Percentiles rank a stretch among this genome's conserved stretches.
Conservation (phyloP, 2,329 filamentous ascomycete species). For the Beauveria brongniartii region DNA sequence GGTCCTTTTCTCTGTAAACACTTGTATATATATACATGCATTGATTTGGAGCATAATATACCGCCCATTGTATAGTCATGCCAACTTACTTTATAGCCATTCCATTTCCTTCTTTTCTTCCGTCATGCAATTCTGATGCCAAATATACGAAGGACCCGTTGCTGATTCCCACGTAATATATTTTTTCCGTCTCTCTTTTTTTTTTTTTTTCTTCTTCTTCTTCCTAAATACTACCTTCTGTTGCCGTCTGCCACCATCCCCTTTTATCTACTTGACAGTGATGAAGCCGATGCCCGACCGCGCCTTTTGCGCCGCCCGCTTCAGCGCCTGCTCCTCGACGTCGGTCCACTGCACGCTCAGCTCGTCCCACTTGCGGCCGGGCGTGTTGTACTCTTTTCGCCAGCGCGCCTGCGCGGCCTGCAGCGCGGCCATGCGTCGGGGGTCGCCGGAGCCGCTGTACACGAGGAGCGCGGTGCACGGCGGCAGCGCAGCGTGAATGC, state of each 20-base stretch:
- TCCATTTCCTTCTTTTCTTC: not conserved
- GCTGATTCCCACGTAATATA: not conserved
- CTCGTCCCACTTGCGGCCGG: conserved; percentile 57
- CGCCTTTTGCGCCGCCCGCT: conserved; percentile 46
- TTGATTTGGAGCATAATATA: not conserved
- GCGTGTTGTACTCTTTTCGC: conserved; percentile 56
- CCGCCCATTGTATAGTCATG: not conserved
- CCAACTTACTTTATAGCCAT: not conserved
- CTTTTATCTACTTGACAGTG: conserved; percentile 45
- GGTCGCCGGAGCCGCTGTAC: conserved; percentile 59
- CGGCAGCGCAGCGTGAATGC: conserved; percentile 50
- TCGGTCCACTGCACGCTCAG: conserved; percentile 62
- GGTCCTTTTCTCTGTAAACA: not conserved
- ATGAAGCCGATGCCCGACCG: conserved; percentile 58
- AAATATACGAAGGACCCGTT: too few relatives aligned
- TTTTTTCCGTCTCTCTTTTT: not conserved
- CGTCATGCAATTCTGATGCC: not conserved
- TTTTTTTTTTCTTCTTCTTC: not conserved
- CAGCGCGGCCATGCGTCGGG: conserved; percentile 55
- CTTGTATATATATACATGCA: not conserved
- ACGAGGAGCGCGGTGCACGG: conserved; percentile 58
- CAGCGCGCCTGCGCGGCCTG: conserved; percentile 53
- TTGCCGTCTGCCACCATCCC: too few relatives aligned
- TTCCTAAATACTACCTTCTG: too few relatives aligned
- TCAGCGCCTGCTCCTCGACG: conserved; percentile 54